Evolutionary conservation across 768 basidiomycete genomes (phyloP), one percentile per base, ranked within the genome.

Genomic region (Suillus subluteus): DNA sequence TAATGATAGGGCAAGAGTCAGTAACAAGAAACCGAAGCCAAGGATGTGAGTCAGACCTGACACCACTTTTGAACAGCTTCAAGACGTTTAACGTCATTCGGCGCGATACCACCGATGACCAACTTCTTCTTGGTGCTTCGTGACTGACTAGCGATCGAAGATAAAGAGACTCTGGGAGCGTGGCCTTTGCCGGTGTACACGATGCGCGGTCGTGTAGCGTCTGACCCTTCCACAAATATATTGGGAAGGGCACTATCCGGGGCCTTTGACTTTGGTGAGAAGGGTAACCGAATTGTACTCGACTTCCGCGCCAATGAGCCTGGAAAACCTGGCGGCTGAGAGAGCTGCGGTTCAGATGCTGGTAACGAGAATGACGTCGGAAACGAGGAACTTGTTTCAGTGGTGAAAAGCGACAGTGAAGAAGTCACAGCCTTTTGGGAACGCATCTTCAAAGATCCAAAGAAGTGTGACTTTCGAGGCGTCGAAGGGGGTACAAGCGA

Each of bases 61-160:
- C 92, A 94, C 92, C 92, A 94, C 66, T 80, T 82, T 71, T 87
- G 88, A 15, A 89, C 82, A 3, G 83, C 90, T 46, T 92, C 90
- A 71, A 91, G 85, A 68, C 88, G 88, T 43, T 80, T 80, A 30
- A 81, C 75, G 71, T 94, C 92, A 23, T 84, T 82, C 16, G 82
- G 78, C 9, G 83, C 83, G 37, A 93, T 84, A 40, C 92, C 92
- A 71, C 88, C 89, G 66, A 93, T 81, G 58, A 94, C 83, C 16
- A 94, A 82, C 71, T 85, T 87, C 74, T 83, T 89, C 71, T 86
- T 87, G 43, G 79, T 73, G 62, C 80, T 75, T 62, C 83, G 81
- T 30, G 82, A 74, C 21, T 74, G 72, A 46, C 68, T 67, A n/a
- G 78, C 76, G 13, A 86, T 67, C 41, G 74, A 72, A 44, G 79